Base-by-base conservation (phyloP, 495 filamentous ascomycete genomes). In the Entonaema liquescens region DNA sequence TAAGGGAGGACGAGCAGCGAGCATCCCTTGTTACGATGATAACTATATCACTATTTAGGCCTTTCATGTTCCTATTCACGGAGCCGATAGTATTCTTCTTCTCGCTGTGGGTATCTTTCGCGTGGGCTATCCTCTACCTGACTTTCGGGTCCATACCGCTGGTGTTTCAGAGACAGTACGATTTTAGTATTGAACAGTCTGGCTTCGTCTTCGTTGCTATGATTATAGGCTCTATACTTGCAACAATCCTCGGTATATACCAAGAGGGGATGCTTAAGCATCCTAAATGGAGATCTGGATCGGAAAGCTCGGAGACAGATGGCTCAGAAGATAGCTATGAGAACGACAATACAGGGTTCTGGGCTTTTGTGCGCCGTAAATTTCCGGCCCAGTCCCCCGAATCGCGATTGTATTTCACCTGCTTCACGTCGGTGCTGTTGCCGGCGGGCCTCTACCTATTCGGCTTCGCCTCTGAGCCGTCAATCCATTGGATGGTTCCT, bases 31-130 rank as follows among this genome's bases (percentile, higher is more conserved):
- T 68, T 11, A 87, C 86, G 68, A 93, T 95, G 89, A 90, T 97
- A 59, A 81, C 83, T 28, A 87, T 93, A 26, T 95, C 93, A 0
- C 79, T 92, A 23, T 91, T 88, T 53, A 86, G 93, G 13, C 94
- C 94, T 5, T 97, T 98, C 79, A 87, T 92, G 64, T 84, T 98
- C 31, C 89, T 98, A 23, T 81, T 92, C 72, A 97, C 93, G 11
- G 95, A 98, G 72, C 92, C 94, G 0, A 93, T 97, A 12, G 93
- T 98, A 19, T 97, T 97, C 81, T 97, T 91, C 82, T 98, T 97
- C 79, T 94, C 91, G 23, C 82, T 96, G 13, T 98, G 95, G 95
- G 88, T 92, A 4, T 84, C 93, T 6, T 97, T 98, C 78, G 89
- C 88, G 55, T 98, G 94, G 95, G 94, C 90, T 1, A 87, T 96